These are phyloP conservation scores for Fusarium falciforme DNA, from an alignment of 2,329 filamentous ascomycete genomes.

Conservation along the genomic window DNA sequence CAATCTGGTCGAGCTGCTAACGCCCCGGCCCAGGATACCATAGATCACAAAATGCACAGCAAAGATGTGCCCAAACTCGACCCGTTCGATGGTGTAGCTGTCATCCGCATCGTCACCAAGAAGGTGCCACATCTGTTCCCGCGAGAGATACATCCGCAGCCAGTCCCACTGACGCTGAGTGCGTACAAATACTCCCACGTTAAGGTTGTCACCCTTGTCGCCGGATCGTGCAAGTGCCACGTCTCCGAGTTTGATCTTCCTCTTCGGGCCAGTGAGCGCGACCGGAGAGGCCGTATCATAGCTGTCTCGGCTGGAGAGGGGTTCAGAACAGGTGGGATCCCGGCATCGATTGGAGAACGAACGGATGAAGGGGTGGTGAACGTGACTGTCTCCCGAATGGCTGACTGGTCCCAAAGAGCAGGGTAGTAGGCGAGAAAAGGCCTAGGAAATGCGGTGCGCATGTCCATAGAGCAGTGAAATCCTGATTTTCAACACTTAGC, in stretches of 20 bases:
- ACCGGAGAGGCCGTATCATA: conserved; percentile 36
- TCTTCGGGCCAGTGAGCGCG: neutral
- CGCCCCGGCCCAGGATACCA: conserved; percentile 56
- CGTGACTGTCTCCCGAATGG: neutral
- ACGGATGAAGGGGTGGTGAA: neutral
- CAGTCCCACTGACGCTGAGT: conserved; percentile 57
- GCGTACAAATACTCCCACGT: conserved; percentile 59
- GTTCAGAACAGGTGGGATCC: neutral
- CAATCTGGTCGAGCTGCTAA: conserved; percentile 60
- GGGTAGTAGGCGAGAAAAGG: conserved; percentile 23
- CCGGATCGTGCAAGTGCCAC: conserved; percentile 47
- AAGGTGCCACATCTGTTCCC: conserved; percentile 49
- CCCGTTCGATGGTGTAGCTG: conserved; percentile 55
- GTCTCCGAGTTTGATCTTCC: conserved; percentile 43
- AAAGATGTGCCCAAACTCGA: conserved; percentile 57
- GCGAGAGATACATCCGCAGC: conserved; percentile 56
- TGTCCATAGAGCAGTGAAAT: conserved; percentile 16
- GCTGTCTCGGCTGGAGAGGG: conserved; percentile 6
- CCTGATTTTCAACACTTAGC: neutral
- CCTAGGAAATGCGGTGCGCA: conserved; percentile 13
- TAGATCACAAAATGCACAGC: conserved; percentile 65
- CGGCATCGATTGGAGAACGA: neutral
- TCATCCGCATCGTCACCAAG: conserved; percentile 49
- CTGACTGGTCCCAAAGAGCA: conserved; percentile 10
- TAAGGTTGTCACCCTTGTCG: conserved; percentile 58